Evolutionary conservation across 1,139 yeast species (phyloP), one percentile per base, ranked within the genome.

Genomic region (Nakaseomyces sp.): DNA sequence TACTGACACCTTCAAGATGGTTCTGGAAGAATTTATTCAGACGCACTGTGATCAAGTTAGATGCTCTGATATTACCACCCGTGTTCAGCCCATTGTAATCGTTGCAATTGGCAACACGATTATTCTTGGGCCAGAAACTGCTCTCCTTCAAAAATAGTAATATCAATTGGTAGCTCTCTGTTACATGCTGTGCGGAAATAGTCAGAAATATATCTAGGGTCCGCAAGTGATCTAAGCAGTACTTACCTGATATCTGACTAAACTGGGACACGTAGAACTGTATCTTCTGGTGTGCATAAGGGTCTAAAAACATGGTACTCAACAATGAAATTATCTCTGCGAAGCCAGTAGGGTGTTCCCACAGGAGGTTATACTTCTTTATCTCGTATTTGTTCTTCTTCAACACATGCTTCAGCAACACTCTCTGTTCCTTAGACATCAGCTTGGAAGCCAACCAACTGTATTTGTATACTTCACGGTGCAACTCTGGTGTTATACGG

Each of bases 271-370:
- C 58, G n/a, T 77, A 71, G 45, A 68, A 69, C 1, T 68, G 66
- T 0, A 79, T 66, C 49, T 74, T 73, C 36, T 59, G 66, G 6
- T 58, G 54, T 7, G 74, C 66, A 44, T 73, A 71, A 2, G 66
- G 64, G 22, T 69, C 66, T 30, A 60, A 61, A 39, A 76, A 66
- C 2, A 78, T 71, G 2, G 64, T 51, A 46, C 65, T 63, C n/a
- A 84, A 50, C 46, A 80, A 78, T 6, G 72, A 72, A 0, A 80
- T 64, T 31, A 85, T 66, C 54, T 81, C 80, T 13, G 95, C 65
- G 63, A 77, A 91, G 1, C 97, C 98, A 58, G 82, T 91, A 13
- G 79, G 67, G 52, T 84, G 84, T 61, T 89, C 96, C 44, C 79
- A 76, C n/a, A 86, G 56, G 25, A 88, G 65, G 49, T 86, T 86